Conservation (phyloP, 208 protist genomes). For the Leishmania turanica region DNA sequence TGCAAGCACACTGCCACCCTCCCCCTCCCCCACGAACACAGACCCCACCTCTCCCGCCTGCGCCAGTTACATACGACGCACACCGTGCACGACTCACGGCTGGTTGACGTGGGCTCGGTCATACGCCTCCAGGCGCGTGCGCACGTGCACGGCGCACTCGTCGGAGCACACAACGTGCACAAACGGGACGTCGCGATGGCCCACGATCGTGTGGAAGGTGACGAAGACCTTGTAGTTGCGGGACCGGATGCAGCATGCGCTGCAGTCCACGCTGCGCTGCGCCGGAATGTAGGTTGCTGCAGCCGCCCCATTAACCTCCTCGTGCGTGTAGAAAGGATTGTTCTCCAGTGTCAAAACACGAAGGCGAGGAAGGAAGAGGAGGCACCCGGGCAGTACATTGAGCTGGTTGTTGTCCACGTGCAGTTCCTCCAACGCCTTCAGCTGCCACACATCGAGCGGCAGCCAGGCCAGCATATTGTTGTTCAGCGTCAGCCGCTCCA, state of each 20-base stretch:
- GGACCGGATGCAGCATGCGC: conserved; percentile 68
- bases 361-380: conserved; percentile 77
- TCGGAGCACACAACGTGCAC: conserved; percentile 75
- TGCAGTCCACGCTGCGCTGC: conserved; percentile 69
- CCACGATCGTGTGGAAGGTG: conserved; percentile 61
- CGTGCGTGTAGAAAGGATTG: conserved; percentile 57
- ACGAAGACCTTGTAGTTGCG: conserved; percentile 56
- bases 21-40: not conserved
- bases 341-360: conserved; percentile 66
- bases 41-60: not conserved
- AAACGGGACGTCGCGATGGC: conserved; percentile 51
- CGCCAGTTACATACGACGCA: not conserved
- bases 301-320: conserved; percentile 52
- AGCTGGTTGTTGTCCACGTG: conserved; percentile 81
- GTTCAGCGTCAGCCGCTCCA: conserved; percentile 65
- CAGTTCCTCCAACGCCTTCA: conserved; percentile 73
- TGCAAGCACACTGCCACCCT: not conserved
- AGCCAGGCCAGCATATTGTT: conserved; percentile 68
- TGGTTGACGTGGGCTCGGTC: conserved; percentile 28
- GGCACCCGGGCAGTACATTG: conserved; percentile 61
- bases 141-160: conserved; percentile 53
- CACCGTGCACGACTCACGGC: not conserved
- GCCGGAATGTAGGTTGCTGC: conserved; percentile 47
- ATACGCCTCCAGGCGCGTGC: conserved; percentile 52
- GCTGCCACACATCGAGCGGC: conserved; percentile 70